Evolutionary conservation across 2,329 filamentous ascomycete genomes (phyloP), one percentile per base, ranked within the genome.

Genomic region (Claviceps quebecensis): DNA sequence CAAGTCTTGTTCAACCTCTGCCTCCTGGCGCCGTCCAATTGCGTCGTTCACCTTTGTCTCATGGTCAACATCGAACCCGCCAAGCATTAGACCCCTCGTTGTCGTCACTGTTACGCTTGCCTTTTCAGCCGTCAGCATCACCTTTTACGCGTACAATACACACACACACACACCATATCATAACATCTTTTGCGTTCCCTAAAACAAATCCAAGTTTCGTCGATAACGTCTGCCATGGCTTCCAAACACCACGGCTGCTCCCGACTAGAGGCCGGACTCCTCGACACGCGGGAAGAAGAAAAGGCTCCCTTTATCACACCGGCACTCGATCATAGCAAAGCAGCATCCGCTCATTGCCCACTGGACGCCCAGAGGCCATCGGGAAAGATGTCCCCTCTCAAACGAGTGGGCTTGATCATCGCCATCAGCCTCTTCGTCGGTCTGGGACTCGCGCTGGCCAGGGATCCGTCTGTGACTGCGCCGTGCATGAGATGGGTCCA

Each of bases 391-490:
- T 44, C 56, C 16, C 46, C 57, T 47, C n/a, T 55, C 41, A 51
- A 53, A 19, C 50, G 54, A 44, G 45, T 55, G 9, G 39, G 51
- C 26, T 22, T 58, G 34, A 49, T 56, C 41, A 8, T 63, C 47
- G 53, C 58, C 41, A 53, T 62, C 17, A 59, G 60, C 51, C 56
- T 61, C 50, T 53, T 64, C 50, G 54, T 63, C 14, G 59, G 60
- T 45, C 52, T 62, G 40, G 59, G 58, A 26, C 56, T 63, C 13
- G 58, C 53, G 19, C 36, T 52, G 37, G 50, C 50, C 38, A 38
- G 44, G 39, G 23, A 50, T 39, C 14, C 47, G 2, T 41, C 47
- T 14, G 22, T 52, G 47, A n/a, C 45, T 7, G n/a, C 22, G 11
- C 49, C 44, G 5, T 48, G 47, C 44, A 37, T 46, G 34, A 36